Conservation (phyloP, 768 basidiomycete genomes). For the Pleurotus cornucopiae region DNA sequence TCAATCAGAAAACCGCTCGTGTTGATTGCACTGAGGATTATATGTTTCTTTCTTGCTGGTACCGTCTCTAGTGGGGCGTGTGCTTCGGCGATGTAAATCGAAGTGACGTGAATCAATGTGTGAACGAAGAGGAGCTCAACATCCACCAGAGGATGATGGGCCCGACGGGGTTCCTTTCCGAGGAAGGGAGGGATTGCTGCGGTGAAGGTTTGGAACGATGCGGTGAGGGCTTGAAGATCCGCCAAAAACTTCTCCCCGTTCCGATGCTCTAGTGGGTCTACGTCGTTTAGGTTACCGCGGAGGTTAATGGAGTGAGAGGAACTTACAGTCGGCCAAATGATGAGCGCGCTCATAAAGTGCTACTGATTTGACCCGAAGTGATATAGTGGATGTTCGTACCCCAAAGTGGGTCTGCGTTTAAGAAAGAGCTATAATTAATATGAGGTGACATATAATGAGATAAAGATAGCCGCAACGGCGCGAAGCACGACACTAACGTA, state of each 20-base stretch:
- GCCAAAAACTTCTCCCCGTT: slow-evolving; percentile 28
- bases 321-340: slow-evolving; percentile 37
- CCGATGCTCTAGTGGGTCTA: slow-evolving; percentile 18
- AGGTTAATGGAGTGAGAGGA: too few relatives aligned
- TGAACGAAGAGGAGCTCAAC: slow-evolving; percentile 44
- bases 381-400: slow-evolving; percentile 15
- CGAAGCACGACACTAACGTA: background rate
- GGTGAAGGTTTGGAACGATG: slow-evolving; percentile 42
- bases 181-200: slow-evolving; percentile 34
- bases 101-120: slow-evolving; percentile 44
- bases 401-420: background rate
- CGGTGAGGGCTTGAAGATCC: slow-evolving; percentile 38
- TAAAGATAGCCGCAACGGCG: background rate
- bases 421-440: background rate
- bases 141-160: slow-evolving; percentile 30
- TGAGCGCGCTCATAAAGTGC: slow-evolving; percentile 52
- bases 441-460: background rate
- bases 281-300: too few relatives aligned
- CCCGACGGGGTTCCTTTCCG: slow-evolving; percentile 27
- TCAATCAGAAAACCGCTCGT: slow-evolving; percentile 40
- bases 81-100: slow-evolving; percentile 29
- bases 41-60: slow-evolving; percentile 13
- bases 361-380: slow-evolving; percentile 47
- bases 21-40: slow-evolving; percentile 39
- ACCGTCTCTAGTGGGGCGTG: background rate